Evolutionary conservation across 2,329 filamentous ascomycete genomes (phyloP).

Genomic region (Tolypocladium guangdongense): DNA sequence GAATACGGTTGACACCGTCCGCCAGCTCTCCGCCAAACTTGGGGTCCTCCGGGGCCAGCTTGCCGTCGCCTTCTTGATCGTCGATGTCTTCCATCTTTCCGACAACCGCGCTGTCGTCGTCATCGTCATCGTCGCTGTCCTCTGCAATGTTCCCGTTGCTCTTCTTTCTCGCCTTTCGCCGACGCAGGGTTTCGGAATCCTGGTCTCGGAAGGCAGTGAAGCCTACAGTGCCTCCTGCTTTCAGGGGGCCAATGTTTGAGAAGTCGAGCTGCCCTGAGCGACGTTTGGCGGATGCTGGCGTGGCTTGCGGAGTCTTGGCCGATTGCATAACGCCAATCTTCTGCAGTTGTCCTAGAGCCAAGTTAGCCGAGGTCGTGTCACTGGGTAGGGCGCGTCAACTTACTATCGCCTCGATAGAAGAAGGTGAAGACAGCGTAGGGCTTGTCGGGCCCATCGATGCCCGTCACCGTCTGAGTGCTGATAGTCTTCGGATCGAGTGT

Average conservation of each 20-base stretch:
- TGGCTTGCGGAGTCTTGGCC: slow-evolving; percentile 52
- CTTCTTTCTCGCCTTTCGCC: slow-evolving; percentile 49
- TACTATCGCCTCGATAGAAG: slow-evolving; percentile 91
- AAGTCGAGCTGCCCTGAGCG: slow-evolving; percentile 80
- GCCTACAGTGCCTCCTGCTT: slow-evolving; percentile 76
- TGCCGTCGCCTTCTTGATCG: slow-evolving; percentile 48
- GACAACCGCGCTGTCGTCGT: slow-evolving; percentile 48
- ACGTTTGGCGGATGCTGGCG: slow-evolving; percentile 56
- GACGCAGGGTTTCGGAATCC: slow-evolving; percentile 41
- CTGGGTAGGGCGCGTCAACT: slow-evolving; percentile 27
- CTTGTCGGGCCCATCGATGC: slow-evolving; percentile 90
- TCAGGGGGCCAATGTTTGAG: slow-evolving; percentile 71
- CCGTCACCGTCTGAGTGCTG: slow-evolving; percentile 97
- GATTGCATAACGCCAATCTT: slow-evolving; percentile 86
- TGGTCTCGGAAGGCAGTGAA: slow-evolving; percentile 80
- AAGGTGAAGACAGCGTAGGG: slow-evolving; percentile 97
- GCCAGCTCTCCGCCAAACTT: slow-evolving; percentile 64
- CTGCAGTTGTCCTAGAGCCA: slow-evolving; percentile 66
- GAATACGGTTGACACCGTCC: slow-evolving; percentile 73
- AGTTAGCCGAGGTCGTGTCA: not conserved
- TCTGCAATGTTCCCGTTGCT: slow-evolving; percentile 55
- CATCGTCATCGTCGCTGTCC: slow-evolving; percentile 67
- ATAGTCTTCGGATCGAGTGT: slow-evolving; percentile 93
- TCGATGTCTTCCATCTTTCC: slow-evolving; percentile 55
- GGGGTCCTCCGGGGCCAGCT: slow-evolving; percentile 60